These are phyloP conservation scores for Lecanosticta acicola DNA, from an alignment of 2,329 filamentous ascomycete species.

Conservation along the genomic window DNA sequence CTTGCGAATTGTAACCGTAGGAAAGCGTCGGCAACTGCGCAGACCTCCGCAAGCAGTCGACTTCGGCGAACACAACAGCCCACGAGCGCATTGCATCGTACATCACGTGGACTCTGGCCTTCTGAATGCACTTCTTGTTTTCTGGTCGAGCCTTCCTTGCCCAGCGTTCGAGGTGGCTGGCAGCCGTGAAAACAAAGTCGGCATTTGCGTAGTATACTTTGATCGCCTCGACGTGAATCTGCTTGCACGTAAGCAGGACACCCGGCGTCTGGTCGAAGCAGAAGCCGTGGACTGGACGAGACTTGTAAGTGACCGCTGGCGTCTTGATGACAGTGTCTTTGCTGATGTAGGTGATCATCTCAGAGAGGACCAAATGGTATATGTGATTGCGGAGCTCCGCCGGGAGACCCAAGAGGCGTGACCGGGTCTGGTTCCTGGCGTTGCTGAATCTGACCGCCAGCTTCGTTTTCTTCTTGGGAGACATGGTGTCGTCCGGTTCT, in stretches of 20 bases:
- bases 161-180: not conserved
- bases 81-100: not conserved
- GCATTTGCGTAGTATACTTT: conserved; percentile 10
- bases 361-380: conserved; percentile 2
- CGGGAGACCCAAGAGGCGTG: not conserved
- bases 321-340: not conserved
- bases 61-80: not conserved
- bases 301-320: not conserved
- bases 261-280: not conserved
- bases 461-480: too few species aligned
- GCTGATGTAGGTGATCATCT: not conserved
- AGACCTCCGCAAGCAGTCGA: not conserved
- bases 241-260: conserved; percentile 13
- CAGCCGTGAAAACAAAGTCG: conserved; percentile 5
- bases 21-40: not conserved
- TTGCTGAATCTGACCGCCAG: not conserved
- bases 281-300: not conserved
- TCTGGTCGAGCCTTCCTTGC: not conserved
- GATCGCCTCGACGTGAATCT: conserved; percentile 9
- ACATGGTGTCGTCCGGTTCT: too few species aligned
- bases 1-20: not conserved
- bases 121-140: not conserved
- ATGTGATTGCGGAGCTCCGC: conserved; percentile 9
- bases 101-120: not conserved
- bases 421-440: not conserved